phyloP scores from a whole-genome alignment of 495 filamentous ascomycete genomes.

The Bathelium albidoporum region DNA sequence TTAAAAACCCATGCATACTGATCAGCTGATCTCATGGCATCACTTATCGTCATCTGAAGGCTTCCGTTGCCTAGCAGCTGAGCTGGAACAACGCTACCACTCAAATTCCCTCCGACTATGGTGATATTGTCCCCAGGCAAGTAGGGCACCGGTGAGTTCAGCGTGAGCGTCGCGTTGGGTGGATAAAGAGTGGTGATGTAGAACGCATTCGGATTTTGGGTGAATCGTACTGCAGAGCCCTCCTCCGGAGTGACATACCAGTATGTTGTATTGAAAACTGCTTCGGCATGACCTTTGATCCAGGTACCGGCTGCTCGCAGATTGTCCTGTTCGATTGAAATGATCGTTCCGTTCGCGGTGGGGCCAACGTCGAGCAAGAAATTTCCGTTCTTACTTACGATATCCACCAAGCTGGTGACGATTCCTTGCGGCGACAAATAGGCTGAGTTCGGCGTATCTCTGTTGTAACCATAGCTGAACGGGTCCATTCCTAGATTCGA shows the following conservation, averaged over 20 bases:
- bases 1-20: constrained; percentile 43
- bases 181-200: constrained; percentile 40
- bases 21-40: constrained; percentile 32
- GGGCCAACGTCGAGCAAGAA: constrained; percentile 48
- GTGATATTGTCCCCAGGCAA: constrained; percentile 36
- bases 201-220: constrained; percentile 42
- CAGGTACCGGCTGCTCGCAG: constrained; percentile 41
- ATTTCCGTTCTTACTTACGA: constrained; percentile 48
- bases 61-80: constrained; percentile 23
- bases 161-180: constrained; percentile 31
- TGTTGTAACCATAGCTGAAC: constrained; percentile 46
- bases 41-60: constrained; percentile 20
- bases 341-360: constrained; percentile 41
- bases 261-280: constrained; percentile 47
- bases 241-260: constrained; percentile 45
- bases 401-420: constrained; percentile 39
- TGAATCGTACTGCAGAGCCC: constrained; percentile 39
- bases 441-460: constrained; percentile 34
- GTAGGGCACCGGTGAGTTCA: constrained; percentile 38
- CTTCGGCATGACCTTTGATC: constrained; percentile 43
- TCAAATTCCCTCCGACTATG: constrained; percentile 36
- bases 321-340: constrained; percentile 37
- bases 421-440: constrained; percentile 44
- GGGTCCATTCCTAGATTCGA: constrained; percentile 47
- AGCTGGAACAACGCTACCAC: constrained; percentile 28